phyloP scores from a whole-genome alignment of 805 yeast genomes.

The Nakazawaea anatomiae region DNA sequence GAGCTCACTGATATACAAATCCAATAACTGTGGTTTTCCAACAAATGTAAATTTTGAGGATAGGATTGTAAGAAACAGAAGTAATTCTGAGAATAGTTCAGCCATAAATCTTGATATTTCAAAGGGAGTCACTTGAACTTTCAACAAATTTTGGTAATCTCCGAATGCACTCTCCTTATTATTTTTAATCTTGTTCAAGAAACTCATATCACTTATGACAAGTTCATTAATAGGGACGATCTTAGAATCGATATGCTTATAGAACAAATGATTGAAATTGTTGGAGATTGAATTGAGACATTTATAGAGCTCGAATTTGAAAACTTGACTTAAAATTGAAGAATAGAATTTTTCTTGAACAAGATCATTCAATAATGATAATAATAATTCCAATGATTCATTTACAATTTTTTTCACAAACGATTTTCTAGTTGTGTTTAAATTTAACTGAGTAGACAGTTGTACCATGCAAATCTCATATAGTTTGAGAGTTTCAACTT shows the following conservation, averaged over 20 bases:
- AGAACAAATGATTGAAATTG: constrained; percentile 18
- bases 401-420: constrained; percentile 27
- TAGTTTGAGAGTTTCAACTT: constrained; percentile 42
- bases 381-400: constrained; percentile 19
- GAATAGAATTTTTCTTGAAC: constrained; percentile 8
- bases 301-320: constrained; percentile 23
- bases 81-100: constrained; percentile 20
- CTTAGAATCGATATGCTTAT: background rate
- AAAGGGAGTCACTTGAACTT: constrained; percentile 17
- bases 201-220: constrained; percentile 15
- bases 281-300: constrained; percentile 20
- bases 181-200: constrained; percentile 12
- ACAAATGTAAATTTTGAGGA: constrained; percentile 14
- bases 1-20: constrained; percentile 23
- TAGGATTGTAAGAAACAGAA: constrained; percentile 24
- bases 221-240: constrained; percentile 12
- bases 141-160: constrained; percentile 17
- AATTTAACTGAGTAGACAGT: constrained; percentile 43
- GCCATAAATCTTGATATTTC: constrained; percentile 17
- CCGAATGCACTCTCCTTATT: constrained; percentile 13
- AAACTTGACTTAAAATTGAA: constrained; percentile 15
- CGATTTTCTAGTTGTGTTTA: constrained; percentile 27
- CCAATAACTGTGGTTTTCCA: constrained; percentile 10
- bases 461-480: constrained; percentile 49
- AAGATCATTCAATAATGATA: constrained; percentile 10